Conservation (phyloP, 2,329 filamentous ascomycete genomes). For the Monosporascus ibericus region DNA sequence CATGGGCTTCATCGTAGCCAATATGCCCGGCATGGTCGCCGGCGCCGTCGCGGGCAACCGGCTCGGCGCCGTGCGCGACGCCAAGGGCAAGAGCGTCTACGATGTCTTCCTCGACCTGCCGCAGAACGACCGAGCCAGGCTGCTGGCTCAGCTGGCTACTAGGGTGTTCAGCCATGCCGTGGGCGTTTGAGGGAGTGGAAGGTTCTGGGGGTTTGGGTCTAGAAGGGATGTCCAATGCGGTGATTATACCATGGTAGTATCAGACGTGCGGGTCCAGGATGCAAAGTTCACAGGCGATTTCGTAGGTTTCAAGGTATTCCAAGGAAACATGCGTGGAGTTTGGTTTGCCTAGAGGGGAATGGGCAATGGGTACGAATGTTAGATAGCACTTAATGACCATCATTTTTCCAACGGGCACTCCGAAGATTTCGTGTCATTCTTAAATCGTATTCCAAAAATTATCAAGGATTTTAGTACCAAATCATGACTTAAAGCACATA, state of each 20-base stretch:
- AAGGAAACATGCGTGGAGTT: not conserved
- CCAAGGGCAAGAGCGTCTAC: slow-evolving; percentile 92
- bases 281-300: not conserved
- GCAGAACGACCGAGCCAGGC: slow-evolving; percentile 69
- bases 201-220: not conserved
- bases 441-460: too few relatives aligned
- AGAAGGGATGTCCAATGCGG: not conserved
- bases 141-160: slow-evolving; percentile 77
- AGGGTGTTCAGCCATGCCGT: slow-evolving; percentile 82
- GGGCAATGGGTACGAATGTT: not conserved
- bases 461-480: not conserved
- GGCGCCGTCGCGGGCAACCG: slow-evolving; percentile 90
- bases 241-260: too few relatives aligned
- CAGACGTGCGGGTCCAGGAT: not conserved
- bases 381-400: not conserved
- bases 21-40: slow-evolving; percentile 81
- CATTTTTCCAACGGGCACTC: too few relatives aligned
- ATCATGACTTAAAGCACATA: too few relatives aligned
- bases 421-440: too few relatives aligned
- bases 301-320: not conserved
- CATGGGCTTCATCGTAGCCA: slow-evolving; percentile 91
- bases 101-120: slow-evolving; percentile 83
- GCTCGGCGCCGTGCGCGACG: slow-evolving; percentile 82
- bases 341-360: not conserved
- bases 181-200: slow-evolving; percentile 34